Evolutionary conservation across 2,329 filamentous ascomycete species (phyloP), one percentile per base, ranked within the genome.

Genomic region (Xylariaceae sp.): DNA sequence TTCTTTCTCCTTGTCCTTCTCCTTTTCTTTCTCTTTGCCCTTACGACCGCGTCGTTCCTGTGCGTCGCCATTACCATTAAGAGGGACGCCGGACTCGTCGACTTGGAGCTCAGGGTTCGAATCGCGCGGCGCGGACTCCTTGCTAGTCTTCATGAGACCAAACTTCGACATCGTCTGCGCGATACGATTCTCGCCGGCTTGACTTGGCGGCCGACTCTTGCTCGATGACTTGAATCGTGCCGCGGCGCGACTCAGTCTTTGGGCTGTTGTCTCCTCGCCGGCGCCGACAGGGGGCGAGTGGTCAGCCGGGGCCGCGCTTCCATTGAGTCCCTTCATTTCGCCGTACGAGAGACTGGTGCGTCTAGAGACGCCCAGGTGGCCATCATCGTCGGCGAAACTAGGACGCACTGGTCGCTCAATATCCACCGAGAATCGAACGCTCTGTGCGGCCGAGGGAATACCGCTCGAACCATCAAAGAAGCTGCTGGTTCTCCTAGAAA

Each of bases 161-260:
- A 84, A 71, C n/a, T 81, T 78, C 13, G 78, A 80, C 70, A 87
- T 83, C 2, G 80, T 82, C 15, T 80, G 74, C 66, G 81, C 85
- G 58, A 85, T 79, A 3, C 84, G 77, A 13, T 77, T 77, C 64
- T 87, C 84, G 34, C 83, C 82, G 1, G 77, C 79, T 65, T 86
- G 82, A 66, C 84, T 87, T 15, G 73, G 74, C 3, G 84, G 81
- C 10, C 84, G 79, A 64, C 83, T 85, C 65, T 79, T 78, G 52
- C 71, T 73, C 65, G 75, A 65, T 56, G 75, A 66, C 72, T 79
- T 73, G 63, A 86, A 84, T 51, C 78, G 78, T 4, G 81, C 80
- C 11, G 84, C 82, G 1, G 83, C 83, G 11, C 84, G 78, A 6
- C 82, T 84, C 9, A 86, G 67, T 7, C 83, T 75, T 34, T 82